phyloP scores from a whole-genome alignment of 192 early-diverging fungal species.

The Chytriomyces hyalinus region DNA sequence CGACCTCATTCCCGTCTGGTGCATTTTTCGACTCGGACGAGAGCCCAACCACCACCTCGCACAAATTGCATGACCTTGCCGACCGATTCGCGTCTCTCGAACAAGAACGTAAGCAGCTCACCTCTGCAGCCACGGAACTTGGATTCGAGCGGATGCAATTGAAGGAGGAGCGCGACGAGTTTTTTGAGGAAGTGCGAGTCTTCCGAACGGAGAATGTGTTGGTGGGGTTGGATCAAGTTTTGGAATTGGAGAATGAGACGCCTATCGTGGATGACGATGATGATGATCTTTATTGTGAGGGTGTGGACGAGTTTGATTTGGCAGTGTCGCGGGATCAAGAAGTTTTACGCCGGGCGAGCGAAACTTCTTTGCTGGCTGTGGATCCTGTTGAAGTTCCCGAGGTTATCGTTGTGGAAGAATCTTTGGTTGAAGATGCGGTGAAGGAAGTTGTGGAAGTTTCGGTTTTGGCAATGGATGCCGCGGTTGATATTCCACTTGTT shows the following conservation, averaged over 20 bases:
- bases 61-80: not conserved
- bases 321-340: not conserved
- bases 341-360: not conserved
- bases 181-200: slow-evolving; percentile 3
- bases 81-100: not conserved
- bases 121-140: not conserved
- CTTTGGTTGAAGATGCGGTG: not conserved
- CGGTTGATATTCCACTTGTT: not conserved
- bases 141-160: not conserved
- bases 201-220: not conserved
- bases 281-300: not conserved
- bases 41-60: too few species aligned
- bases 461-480: not conserved
- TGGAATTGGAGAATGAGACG: not conserved
- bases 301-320: not conserved
- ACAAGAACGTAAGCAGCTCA: not conserved
- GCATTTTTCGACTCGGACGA: not conserved
- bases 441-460: not conserved
- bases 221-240: slow-evolving; percentile 1
- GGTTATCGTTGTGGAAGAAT: not conserved
- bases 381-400: not conserved
- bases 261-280: not conserved
- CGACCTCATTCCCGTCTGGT: not conserved
- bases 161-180: not conserved
- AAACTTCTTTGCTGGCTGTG: not conserved